Conservation (phyloP, 1,284 basidiomycete genomes). For the Leccinum variabile region DNA sequence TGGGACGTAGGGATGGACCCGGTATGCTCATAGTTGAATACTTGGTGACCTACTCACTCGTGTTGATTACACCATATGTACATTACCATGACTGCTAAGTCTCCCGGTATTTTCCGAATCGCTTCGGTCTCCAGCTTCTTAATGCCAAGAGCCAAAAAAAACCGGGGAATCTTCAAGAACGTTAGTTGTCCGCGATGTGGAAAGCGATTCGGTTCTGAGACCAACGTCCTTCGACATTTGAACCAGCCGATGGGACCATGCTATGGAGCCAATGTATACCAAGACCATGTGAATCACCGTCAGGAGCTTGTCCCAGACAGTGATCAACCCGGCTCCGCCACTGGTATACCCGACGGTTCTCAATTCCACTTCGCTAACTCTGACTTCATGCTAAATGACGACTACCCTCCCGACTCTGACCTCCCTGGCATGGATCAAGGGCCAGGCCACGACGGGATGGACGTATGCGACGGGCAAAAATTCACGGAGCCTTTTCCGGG, state of each 20-base stretch:
- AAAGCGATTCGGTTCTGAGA: not conserved
- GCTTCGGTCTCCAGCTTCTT: not conserved
- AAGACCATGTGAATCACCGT: not conserved
- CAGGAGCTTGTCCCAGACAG: not conserved
- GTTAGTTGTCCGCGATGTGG: not conserved
- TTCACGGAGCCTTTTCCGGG: not conserved
- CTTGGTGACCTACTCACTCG: not conserved
- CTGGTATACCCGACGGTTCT: not conserved
- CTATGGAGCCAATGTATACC: not conserved
- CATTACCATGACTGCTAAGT: not conserved
- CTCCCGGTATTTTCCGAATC: not conserved
- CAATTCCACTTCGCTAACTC: too few relatives aligned
- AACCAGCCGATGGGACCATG: not conserved
- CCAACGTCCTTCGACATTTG: not conserved
- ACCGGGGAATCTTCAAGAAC: not conserved
- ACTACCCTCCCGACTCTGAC: too few relatives aligned
- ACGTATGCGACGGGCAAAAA: not conserved
- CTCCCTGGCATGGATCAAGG: too few relatives aligned
- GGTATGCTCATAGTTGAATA: not conserved
- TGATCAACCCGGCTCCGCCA: not conserved
- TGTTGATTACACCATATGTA: not conserved
- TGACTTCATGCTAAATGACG: too few relatives aligned
- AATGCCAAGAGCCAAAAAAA: not conserved
- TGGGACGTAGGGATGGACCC: not conserved
- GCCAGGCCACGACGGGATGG: too few relatives aligned